Base-by-base conservation (phyloP, 495 filamentous ascomycete species). In the Penicillium ochrochloron region DNA sequence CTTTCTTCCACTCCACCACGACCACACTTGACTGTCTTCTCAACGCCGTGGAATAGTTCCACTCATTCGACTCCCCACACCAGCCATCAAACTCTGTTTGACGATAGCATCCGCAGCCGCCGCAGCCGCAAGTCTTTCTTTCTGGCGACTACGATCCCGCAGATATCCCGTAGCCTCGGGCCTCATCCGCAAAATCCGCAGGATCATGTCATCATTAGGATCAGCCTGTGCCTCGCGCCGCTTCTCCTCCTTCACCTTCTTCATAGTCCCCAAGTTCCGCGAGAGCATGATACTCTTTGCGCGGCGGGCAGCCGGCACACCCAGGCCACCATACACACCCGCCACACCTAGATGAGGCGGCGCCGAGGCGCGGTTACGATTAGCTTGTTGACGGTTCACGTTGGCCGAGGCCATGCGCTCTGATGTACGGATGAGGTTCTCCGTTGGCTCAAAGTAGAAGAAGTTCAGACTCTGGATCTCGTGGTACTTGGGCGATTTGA, bases 401-500 rank as follows among this genome's bases (percentile, higher is more conserved):
- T 89, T 93, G 34, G 92, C 93, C 1, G 92, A 89, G 15, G 94
- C 95, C 91, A 99, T 99, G 54, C 91, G 86, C 77, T 98, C 96
- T 5, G 91, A 96, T 7, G 90, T 95, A 37, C 94, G 90, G 63
- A 97, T 93, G 8, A 99, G 86, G 68, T 90, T 92, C 60, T 96
- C 93, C 15, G 96, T 97, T 21, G 87, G 83, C 70, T 98, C 94
- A 74, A 94, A 94, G 80, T 99, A 98, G 84, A 98, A 98, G 84
- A 97, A 99, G 81, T 96, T 95, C 56, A 99, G 84, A 60, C 89
- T 91, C 69, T 93, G 91, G 61, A 99, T 89, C 71, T 99, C 96
- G 79, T 97, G 94, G 80, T 96, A 98, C 85, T 99, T 99, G 66
- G 95, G 92, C 59, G 91, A 95, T 77, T 93, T 96, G 68, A 99